A percentile compares a stretch with the other conserved stretches of the same genome.
Conservation (phyloP, 176 grass and related monocot genomes). For the Oryza meridionalis region DNA sequence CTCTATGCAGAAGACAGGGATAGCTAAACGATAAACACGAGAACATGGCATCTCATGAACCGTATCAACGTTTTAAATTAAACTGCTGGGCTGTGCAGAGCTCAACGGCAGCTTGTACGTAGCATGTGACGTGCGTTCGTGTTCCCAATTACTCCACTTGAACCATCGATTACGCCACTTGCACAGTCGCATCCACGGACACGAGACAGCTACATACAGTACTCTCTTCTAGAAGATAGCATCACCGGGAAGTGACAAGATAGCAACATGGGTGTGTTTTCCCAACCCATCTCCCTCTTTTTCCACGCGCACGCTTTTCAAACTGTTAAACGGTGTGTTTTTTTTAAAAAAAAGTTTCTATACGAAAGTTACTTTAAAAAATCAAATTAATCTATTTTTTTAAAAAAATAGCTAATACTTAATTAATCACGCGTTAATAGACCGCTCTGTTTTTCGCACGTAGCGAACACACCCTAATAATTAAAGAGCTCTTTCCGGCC, state of each 20-base stretch:
- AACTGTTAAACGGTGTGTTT: no score
- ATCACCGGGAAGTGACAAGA: not conserved
- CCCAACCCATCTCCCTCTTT: no score
- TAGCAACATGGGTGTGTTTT: no score
- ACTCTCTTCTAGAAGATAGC: conserved; percentile 21
- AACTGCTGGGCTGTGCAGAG: not conserved
- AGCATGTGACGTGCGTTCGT: conserved; percentile 18
- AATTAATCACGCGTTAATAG: no score
- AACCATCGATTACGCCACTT: not conserved
- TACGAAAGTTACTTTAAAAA: no score
- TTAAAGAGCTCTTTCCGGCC: not conserved
- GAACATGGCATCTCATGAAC: not conserved
- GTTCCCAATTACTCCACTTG: not conserved
- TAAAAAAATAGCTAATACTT: no score
- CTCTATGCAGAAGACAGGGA: not conserved
- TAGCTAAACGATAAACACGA: not conserved
- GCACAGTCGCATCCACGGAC: not conserved
- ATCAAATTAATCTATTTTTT: no score
- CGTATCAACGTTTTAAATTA: not conserved
- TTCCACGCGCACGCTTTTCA: no score
- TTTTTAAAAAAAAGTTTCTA: no score
- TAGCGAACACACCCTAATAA: no score
- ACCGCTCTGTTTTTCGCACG: no score
- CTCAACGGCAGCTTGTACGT: not conserved
- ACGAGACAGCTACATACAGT: not conserved